Conservation (phyloP, 768 basidiomycete species). For the Pleurotus ostreatus region DNA sequence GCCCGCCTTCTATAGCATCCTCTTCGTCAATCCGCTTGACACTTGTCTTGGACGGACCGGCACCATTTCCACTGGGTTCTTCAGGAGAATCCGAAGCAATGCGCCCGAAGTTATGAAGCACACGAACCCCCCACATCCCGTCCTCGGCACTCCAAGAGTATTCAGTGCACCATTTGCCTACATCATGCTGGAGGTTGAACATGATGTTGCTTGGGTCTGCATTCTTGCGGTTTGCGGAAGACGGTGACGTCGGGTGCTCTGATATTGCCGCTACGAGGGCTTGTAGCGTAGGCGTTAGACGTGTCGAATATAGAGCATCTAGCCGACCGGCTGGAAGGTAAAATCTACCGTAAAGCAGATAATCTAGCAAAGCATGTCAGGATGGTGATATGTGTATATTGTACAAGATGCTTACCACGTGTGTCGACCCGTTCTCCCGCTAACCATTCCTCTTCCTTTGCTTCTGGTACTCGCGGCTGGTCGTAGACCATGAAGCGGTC, state of each 20-base stretch:
- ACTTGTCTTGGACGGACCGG: constrained; percentile 24
- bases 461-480: constrained; percentile 75
- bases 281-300: constrained; percentile 76
- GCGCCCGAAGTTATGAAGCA: constrained; percentile 92
- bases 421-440: constrained; percentile 75
- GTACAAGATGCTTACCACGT: constrained; percentile 49
- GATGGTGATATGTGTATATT: constrained; percentile 11
- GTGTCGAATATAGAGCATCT: constrained; percentile 85
- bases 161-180: constrained; percentile 89
- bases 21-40: constrained; percentile 90
- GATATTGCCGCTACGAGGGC: constrained; percentile 84
- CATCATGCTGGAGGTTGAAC: constrained; percentile 87
- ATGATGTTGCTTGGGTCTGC: constrained; percentile 64
- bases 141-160: constrained; percentile 95
- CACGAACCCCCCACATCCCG: constrained; percentile 85
- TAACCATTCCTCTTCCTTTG: constrained; percentile 75
- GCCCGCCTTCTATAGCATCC: constrained; percentile 86
- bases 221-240: constrained; percentile 36
- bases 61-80: constrained; percentile 13
- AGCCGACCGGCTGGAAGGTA: constrained; percentile 87
- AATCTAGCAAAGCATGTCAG: constrained; percentile 51
- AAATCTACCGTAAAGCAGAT: constrained; percentile 87
- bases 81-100: constrained; percentile 22
- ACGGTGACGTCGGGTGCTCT: constrained; percentile 60
- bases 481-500: constrained; percentile 85